Base-by-base conservation (phyloP, 176 grass and related monocot species). In the sorghum (Sorghum bicolor) region DNA sequence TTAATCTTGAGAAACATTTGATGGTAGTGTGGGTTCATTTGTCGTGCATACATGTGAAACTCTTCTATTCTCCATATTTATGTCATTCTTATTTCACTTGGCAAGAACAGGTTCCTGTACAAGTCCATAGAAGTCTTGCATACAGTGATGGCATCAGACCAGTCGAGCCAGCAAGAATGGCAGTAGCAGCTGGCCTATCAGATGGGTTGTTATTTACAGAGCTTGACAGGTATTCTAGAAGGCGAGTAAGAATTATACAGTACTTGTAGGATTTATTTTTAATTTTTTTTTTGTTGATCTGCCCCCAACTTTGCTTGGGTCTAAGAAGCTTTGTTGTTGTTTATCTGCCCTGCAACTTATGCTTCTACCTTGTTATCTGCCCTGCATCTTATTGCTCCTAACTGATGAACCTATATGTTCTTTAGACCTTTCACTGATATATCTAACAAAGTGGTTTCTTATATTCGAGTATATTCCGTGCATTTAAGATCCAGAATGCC, bases 91-190 rank as follows among this genome's bases (percentile, higher is more conserved):
- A 25, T 63, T 63, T 63, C 25, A 63, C 26, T 70, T 67, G 50
- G 25, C 40, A 66, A 31, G 2, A 86, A 80, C 75, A 97, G 92
- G 95, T 93, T 62, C 92, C 92, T 17, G 87, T 98, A 90, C 95
- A 98, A 93, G 95, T 98, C 31, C 92, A 93, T 78, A 90, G 64
- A 75, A 89, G 87, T 24, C 92, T 98, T 86, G 92, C 91, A 88
- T 90, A 90, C 52, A 93, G 84, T 70, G 92, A 98, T 80, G 95
- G 92, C 50, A 98, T 98, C 85, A 93, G 92, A 88, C 77, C 89
- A 16, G 82, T 98, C 10, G 88, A 88, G 53, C 86, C 91, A 22
- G 85, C 82, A 82, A 93, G 83, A 80, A 80, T 90, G 55, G 32
- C 64, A 4, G 57, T 75, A 30, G 39, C 83, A 81, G 82, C 80